Evolutionary conservation across 495 filamentous ascomycete species (phyloP), one percentile per base, ranked within the genome.

Genomic region (Tuber aestivum): DNA sequence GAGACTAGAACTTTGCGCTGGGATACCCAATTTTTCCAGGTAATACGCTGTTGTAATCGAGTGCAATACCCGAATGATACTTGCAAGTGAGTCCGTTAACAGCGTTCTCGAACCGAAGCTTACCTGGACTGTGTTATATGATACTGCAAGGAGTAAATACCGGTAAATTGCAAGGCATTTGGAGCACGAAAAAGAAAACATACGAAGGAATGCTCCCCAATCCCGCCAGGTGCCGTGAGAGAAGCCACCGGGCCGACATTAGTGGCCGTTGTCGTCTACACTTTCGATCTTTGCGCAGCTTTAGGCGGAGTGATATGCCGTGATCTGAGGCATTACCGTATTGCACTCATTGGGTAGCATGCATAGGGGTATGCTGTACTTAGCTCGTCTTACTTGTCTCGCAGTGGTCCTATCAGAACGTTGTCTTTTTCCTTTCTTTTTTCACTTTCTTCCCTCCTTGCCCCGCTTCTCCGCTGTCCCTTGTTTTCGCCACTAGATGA

Each of bases 121-220:
- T 61, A 14, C 50, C 10, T n/a, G 23, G 23, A 27, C 3, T 56
- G 10, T 61, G n/a, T 14, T 61, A 23, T 12, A 61, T 61, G 27
- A 61, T 61, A 61, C 48, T 56, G 23, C 50, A 32, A 61, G n/a
- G 50, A 61, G 50, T 9, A 61, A 61, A 61, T 61, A 61, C 50
- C 50, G n/a, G 50, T 61, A 27, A 12, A 61, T 14, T 61, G 50
- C 27, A 27, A 61, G 50, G n/a, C 9, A 10, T 14, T 61, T 27
- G n/a, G 50, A 12, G 10, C 14, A 61, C 23, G n/a, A 61, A 61
- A 56, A 61, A 27, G 9, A 1, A 61, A 61, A 61, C 3, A 3
- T 27, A 65, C 14, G 2, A 35, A 65, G 56, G 27, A 35, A 65
- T 65, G 27, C 35, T 35, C 16, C 56, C 32, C 56, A 65, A 35